phyloP scores from a whole-genome alignment of 768 basidiomycete species.

The Podaxis pistillaris region DNA sequence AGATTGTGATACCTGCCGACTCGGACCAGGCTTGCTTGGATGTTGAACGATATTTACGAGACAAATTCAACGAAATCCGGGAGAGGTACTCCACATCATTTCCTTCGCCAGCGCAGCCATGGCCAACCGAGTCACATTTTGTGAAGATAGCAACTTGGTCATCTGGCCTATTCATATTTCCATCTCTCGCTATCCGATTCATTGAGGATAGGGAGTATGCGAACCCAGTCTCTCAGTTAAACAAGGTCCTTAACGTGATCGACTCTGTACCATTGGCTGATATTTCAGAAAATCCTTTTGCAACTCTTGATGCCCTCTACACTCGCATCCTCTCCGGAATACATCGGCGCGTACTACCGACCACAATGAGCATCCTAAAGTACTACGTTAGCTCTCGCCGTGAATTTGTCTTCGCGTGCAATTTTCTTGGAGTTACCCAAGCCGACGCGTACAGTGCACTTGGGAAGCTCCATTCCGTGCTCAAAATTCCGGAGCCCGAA shows the following conservation, averaged over 20 bases:
- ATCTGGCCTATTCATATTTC: slow-evolving; percentile 26
- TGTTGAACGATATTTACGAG: slow-evolving; percentile 17
- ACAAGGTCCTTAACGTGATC: slow-evolving; percentile 5
- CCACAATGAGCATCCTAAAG: background rate
- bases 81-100: background rate
- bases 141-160: slow-evolving; percentile 18
- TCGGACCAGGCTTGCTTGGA: slow-evolving; percentile 16
- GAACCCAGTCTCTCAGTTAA: background rate
- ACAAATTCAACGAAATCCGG: slow-evolving; percentile 14
- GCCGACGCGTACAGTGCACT: background rate
- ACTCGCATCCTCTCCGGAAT: background rate
- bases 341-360: background rate
- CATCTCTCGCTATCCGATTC: slow-evolving; percentile 21
- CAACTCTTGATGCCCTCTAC: slow-evolving; percentile 11
- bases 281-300: background rate
- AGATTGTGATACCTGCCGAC: slow-evolving; percentile 6
- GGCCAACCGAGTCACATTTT: slow-evolving; percentile 19
- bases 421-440: too few species aligned
- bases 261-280: background rate
- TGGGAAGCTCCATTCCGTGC: background rate
- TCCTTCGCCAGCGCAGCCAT: slow-evolving; percentile 10
- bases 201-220: slow-evolving; percentile 15
- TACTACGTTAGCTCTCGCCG: background rate
- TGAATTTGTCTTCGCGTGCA: too few species aligned
- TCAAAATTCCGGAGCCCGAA: background rate